phyloP scores from a whole-genome alignment of 352 stramenopile genomes.

The Blastocystis sp. region DNA sequence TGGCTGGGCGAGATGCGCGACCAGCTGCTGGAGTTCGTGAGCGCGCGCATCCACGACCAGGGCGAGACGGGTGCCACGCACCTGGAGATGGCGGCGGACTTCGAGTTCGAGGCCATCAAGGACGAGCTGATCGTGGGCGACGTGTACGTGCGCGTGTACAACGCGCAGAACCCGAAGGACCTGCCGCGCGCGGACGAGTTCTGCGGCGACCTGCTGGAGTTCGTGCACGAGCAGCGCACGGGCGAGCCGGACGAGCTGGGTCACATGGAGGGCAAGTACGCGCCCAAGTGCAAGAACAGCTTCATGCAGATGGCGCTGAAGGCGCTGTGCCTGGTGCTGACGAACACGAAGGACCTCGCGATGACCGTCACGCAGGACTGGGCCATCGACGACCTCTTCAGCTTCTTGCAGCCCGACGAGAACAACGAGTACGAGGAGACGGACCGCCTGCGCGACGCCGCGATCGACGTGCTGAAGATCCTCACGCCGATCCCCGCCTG shows the following conservation, averaged over 20 bases:
- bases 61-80: conserved; percentile 70
- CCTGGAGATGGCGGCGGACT: conserved; percentile 60
- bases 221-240: conserved; percentile 62
- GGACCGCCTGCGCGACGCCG: conserved; percentile 44
- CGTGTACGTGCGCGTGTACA: conserved; percentile 73
- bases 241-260: conserved; percentile 55
- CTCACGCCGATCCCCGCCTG: conserved; percentile 53
- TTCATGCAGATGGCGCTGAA: conserved; percentile 61
- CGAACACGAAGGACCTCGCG: conserved; percentile 63
- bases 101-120: conserved; percentile 72
- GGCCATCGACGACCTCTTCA: conserved; percentile 54
- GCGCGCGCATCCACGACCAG: conserved; percentile 71
- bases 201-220: conserved; percentile 68
- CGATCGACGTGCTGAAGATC: conserved; percentile 62
- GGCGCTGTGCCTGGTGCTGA: conserved; percentile 56
- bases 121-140: conserved; percentile 76
- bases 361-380: conserved; percentile 40
- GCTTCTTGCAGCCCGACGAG: conserved; percentile 63
- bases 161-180: conserved; percentile 67
- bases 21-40: conserved; percentile 73
- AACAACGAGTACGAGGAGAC: conserved; percentile 68
- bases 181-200: conserved; percentile 69
- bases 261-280: conserved; percentile 51
- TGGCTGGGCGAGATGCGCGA: conserved; percentile 77
- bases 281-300: conserved; percentile 57